Evolutionary conservation across 257 asterid genomes (phyloP).

Genomic region (Przewalskia tangutica): DNA sequence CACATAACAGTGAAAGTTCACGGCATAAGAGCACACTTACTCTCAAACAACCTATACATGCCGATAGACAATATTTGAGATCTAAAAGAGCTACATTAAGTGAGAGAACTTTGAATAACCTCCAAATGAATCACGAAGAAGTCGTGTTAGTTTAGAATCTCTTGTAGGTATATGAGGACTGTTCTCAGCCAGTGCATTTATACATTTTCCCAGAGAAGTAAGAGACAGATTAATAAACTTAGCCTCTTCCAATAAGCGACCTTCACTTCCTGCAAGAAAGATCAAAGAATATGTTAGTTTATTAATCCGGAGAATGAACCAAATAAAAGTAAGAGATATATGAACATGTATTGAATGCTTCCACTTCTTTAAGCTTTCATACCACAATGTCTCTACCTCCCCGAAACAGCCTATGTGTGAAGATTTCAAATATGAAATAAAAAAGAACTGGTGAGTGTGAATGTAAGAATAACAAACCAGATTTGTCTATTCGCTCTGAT

Average conservation of each 20-base stretch:
- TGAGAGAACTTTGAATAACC: slow-evolving; percentile 27
- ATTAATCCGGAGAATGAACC: background rate
- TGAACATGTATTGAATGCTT: background rate
- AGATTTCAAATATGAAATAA: background rate
- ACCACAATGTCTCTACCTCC: background rate
- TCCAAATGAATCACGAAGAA: slow-evolving; percentile 94
- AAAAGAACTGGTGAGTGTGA: background rate
- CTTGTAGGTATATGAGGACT: slow-evolving; percentile 87
- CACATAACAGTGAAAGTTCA: background rate
- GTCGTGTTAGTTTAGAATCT: slow-evolving; percentile 84
- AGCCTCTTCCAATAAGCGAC: slow-evolving; percentile 76
- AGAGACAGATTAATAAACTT: slow-evolving; percentile 87
- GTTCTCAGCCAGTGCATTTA: slow-evolving; percentile 85
- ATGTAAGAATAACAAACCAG: slow-evolving; percentile 42
- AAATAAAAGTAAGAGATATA: background rate
- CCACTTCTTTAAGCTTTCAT: background rate
- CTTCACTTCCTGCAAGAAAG: slow-evolving; percentile 71
- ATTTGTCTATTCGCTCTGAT: slow-evolving; percentile 76
- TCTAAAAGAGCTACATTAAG: background rate
- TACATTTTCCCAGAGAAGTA: slow-evolving; percentile 77
- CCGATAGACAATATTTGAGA: background rate
- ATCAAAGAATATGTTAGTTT: background rate
- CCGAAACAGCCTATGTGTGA: background rate
- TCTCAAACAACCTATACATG: background rate
- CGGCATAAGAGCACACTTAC: background rate